Conservation (phyloP, 768 basidiomycete genomes). For the Auricularia cornea region DNA sequence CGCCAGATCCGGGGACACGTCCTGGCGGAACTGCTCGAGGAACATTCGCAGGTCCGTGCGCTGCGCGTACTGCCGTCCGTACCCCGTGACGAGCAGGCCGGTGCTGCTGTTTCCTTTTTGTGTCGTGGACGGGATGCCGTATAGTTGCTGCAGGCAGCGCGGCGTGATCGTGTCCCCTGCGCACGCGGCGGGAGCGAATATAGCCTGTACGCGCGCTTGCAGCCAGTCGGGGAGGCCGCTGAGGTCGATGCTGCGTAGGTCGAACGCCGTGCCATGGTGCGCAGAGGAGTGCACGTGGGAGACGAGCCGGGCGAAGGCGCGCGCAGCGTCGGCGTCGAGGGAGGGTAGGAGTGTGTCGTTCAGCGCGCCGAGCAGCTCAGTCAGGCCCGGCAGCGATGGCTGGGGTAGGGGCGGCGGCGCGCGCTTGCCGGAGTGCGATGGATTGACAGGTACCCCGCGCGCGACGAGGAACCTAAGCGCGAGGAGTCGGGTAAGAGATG, state of each 20-base stretch:
- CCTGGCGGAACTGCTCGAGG: constrained; percentile 3
- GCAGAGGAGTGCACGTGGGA: too few relatives aligned
- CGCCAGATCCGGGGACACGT: not conserved
- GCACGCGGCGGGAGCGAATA: not conserved
- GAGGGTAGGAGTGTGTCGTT: too few relatives aligned
- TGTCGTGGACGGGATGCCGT: constrained; percentile 19
- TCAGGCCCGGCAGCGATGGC: too few relatives aligned
- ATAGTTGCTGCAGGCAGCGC: constrained; percentile 31
- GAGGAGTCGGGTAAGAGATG: not conserved
- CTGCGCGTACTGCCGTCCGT: constrained; percentile 24
- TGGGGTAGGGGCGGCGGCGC: not conserved
- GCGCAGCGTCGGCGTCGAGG: too few relatives aligned
- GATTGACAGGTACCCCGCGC: too few relatives aligned
- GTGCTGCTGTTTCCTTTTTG: constrained; percentile 10
- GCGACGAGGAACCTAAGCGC: not conserved
- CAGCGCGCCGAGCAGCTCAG: too few relatives aligned
- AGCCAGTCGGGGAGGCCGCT: too few relatives aligned
- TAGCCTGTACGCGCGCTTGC: too few relatives aligned
- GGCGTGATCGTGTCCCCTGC: constrained; percentile 24
- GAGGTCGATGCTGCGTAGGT: too few relatives aligned
- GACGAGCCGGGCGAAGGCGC: too few relatives aligned
- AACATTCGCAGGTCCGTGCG: constrained; percentile 15
- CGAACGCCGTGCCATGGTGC: too few relatives aligned
- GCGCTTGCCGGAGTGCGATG: not conserved
- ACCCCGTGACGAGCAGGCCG: constrained; percentile 21